Evolutionary conservation across 2,329 filamentous ascomycete species (phyloP).

Genomic region (Colletotrichum liriopes): DNA sequence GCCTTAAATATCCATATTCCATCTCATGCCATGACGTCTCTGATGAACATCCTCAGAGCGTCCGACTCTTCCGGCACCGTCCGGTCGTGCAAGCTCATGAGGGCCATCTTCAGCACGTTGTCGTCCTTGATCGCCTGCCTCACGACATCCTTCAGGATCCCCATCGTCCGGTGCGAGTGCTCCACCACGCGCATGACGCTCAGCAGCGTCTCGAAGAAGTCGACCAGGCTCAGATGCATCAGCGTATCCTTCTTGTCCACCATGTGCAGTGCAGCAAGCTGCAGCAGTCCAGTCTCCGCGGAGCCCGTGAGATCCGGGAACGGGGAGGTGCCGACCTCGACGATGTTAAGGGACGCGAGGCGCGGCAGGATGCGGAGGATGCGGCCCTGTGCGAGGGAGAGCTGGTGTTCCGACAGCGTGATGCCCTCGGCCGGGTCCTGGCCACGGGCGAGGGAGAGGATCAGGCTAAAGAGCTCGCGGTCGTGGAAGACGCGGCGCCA

Average conservation of each 20-base stretch:
- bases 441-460: constrained; percentile 58
- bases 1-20: not conserved
- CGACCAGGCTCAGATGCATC: constrained; percentile 66
- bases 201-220: constrained; percentile 68
- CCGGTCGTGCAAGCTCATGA: constrained; percentile 62
- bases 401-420: constrained; percentile 54
- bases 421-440: constrained; percentile 48
- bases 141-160: constrained; percentile 56
- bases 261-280: constrained; percentile 68
- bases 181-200: constrained; percentile 62
- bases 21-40: constrained; percentile 54
- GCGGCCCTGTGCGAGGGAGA: constrained; percentile 67
- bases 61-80: constrained; percentile 68
- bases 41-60: constrained; percentile 61
- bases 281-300: constrained; percentile 60
- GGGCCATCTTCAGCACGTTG: constrained; percentile 53
- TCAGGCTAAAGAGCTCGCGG: constrained; percentile 59
- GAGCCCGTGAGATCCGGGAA: constrained; percentile 53
- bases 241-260: constrained; percentile 64
- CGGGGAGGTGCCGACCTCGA: constrained; percentile 55
- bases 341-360: constrained; percentile 64
- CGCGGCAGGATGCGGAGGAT: constrained; percentile 67
- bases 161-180: constrained; percentile 48
- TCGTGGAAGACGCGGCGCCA: constrained; percentile 69
- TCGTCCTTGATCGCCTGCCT: constrained; percentile 59